Percentiles rank a stretch among this genome's conserved stretches.
phyloP scores from a whole-genome alignment of 2,329 filamentous ascomycete species.

The Aspergillus texensis region DNA sequence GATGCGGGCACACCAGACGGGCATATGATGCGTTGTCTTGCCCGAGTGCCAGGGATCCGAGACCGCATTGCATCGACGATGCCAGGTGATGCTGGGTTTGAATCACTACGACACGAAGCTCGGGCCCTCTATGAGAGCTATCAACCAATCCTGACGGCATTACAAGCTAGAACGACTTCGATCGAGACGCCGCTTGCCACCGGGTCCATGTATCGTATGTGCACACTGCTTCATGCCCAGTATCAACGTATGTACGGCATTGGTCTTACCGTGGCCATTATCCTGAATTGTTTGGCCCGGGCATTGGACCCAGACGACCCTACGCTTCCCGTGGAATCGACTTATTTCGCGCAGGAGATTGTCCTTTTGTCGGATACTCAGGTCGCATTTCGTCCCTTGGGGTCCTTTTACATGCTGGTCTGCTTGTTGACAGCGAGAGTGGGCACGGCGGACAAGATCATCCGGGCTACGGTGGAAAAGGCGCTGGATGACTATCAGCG shows the following conservation, averaged over 20 bases:
- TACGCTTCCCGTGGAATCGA: conserved; percentile 21
- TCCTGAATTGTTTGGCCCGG: conserved; percentile 37
- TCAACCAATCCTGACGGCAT: conserved; percentile 19
- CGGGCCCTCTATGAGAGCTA: conserved; percentile 26
- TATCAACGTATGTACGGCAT: conserved; percentile 38
- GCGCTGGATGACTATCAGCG: conserved; percentile 27
- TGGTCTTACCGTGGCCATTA: conserved; percentile 31
- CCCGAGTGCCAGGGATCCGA: conserved; percentile 34
- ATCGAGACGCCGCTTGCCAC: conserved; percentile 14
- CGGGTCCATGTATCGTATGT: background rate
- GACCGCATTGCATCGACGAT: conserved; percentile 22
- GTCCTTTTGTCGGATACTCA: conserved; percentile 31
- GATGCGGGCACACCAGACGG: conserved; percentile 32
- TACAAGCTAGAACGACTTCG: conserved; percentile 19
- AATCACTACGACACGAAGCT: conserved; percentile 24
- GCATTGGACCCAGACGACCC: conserved; percentile 29
- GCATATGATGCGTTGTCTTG: conserved; percentile 33
- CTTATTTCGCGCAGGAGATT: conserved; percentile 28
- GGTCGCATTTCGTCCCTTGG: conserved; percentile 34
- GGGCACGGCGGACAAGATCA: conserved; percentile 21
- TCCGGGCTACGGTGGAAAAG: conserved; percentile 20
- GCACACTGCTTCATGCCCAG: conserved; percentile 29
- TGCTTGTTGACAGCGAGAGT: conserved; percentile 31
- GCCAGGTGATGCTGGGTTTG: conserved; percentile 12
- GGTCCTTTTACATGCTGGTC: conserved; percentile 33